A percentile compares a stretch with the other conserved stretches of the same genome.
phyloP scores from a whole-genome alignment of 2,329 filamentous ascomycete species.

The Penicillium sp. region DNA sequence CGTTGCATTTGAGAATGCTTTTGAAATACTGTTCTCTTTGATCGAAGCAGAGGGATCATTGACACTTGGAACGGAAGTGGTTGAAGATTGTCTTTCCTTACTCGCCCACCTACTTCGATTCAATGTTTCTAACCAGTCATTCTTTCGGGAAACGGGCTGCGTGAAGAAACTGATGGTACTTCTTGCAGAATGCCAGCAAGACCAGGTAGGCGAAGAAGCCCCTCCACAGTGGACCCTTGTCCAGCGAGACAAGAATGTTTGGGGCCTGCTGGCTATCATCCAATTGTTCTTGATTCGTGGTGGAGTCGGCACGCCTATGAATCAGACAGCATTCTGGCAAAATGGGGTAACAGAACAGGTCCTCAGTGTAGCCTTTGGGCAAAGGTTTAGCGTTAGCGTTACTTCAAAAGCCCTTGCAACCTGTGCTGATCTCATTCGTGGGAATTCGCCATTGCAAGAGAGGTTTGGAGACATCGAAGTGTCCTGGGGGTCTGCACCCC shows the following conservation, averaged over 20 bases:
- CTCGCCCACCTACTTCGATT: constrained; percentile 82
- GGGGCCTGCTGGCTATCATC: constrained; percentile 81
- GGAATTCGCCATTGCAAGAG: constrained; percentile 77
- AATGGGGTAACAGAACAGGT: constrained; percentile 75
- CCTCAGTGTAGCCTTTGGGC: constrained; percentile 77
- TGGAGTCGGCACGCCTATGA: constrained; percentile 74
- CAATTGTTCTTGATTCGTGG: constrained; percentile 80
- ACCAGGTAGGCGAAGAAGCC: constrained; percentile 51
- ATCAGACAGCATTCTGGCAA: constrained; percentile 82
- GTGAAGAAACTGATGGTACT: constrained; percentile 69
- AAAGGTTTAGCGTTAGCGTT: constrained; percentile 68
- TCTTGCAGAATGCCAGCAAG: constrained; percentile 57
- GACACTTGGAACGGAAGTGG: constrained; percentile 74
- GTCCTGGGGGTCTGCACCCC: constrained; percentile 22
- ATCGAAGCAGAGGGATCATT: constrained; percentile 80
- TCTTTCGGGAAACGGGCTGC: constrained; percentile 87
- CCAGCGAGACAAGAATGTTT: constrained; percentile 84
- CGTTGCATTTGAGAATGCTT: constrained; percentile 92
- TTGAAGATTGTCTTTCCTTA: constrained; percentile 90
- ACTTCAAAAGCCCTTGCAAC: constrained; percentile 81
- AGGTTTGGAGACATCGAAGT: constrained; percentile 85
- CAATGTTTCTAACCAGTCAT: constrained; percentile 87
- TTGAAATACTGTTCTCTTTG: constrained; percentile 79
- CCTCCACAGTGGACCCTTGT: constrained; percentile 71
- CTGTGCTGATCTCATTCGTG: constrained; percentile 83